Base-by-base conservation (phyloP, 1,139 yeast species). In the Arxiozyma telluris region DNA sequence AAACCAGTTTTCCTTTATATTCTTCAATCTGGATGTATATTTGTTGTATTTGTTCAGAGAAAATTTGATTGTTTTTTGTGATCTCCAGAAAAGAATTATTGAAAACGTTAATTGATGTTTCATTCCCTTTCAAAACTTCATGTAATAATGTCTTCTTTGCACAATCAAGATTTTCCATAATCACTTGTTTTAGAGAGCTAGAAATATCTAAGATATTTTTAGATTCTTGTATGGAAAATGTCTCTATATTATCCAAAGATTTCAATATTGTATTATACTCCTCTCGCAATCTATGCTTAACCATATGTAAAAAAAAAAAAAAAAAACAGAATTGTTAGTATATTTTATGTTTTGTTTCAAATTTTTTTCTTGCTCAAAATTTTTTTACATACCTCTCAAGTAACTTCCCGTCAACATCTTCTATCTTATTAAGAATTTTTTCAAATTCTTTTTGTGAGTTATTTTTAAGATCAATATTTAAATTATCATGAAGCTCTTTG, bases 1-100 rank as follows among this genome's bases (percentile, higher is more conserved):
- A 30, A 4, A 41, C 20, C 15, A 57, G 30, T 27, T 46, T 46
- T n/a, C 30, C 42, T 39, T 49, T 48, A 41, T 55, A 57, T n/a
- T 44, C 23, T 22, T 45, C 51, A 18, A 57, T 15, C 12, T 42
- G 43, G 25, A 25, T 38, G 4, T 41, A 30, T 25, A 50, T 25
- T 23, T 44, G 21, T 27, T 39, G 12, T 50, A 47, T 15, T 20
- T 38, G 41, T 44, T 25, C 52, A 15, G 17, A 20, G 4, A 50
- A 41, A n/a, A 11, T n/a, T 20, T 41, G 30, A 41, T 45, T 23
- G 7, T 46, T 45, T 9, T 41, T 45, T 17, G 42, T 44, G 1
- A 41, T 25, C 34, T 50, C 48, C 12, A 15, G n/a, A 4, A 34
- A 34, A 12, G 20, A 27, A 17, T 21, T 46, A 8, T 46, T 27